Percentiles rank a stretch among this genome's conserved stretches.
Conservation (phyloP, 148 eudicot species). For the Camellia lanceoleosa region DNA sequence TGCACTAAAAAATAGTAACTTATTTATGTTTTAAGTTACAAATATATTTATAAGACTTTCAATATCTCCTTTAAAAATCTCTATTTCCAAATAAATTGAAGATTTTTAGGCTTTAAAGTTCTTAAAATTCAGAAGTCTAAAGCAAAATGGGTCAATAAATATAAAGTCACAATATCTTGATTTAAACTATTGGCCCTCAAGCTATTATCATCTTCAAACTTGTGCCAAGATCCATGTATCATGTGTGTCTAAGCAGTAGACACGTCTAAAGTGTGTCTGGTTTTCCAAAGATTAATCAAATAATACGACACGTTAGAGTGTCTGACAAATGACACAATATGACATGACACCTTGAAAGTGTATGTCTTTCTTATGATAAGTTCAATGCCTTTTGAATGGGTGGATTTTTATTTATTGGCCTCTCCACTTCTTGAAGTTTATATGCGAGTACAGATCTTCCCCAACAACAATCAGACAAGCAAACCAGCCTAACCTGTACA, state of each 20-base stretch:
- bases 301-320: background rate
- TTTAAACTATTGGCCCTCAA: background rate
- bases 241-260: background rate
- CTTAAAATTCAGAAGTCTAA: background rate
- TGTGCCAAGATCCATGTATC: too few relatives aligned
- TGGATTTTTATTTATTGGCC: background rate
- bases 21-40: background rate
- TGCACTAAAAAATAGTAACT: background rate
- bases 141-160: background rate
- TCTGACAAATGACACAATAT: background rate
- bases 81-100: background rate
- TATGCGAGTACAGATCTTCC: background rate
- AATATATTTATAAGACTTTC: background rate
- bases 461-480: background rate
- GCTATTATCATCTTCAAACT: conserved; percentile 2
- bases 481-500: conserved; percentile 63
- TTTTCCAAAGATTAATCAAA: background rate
- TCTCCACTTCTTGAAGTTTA: background rate
- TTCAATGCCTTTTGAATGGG: background rate
- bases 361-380: background rate
- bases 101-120: background rate
- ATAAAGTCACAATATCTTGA: background rate
- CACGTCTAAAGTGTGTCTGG: background rate
- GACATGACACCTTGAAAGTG: background rate
- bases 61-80: background rate